Conservation (phyloP, 2,329 filamentous ascomycete genomes). For the Alternaria ventricosa region DNA sequence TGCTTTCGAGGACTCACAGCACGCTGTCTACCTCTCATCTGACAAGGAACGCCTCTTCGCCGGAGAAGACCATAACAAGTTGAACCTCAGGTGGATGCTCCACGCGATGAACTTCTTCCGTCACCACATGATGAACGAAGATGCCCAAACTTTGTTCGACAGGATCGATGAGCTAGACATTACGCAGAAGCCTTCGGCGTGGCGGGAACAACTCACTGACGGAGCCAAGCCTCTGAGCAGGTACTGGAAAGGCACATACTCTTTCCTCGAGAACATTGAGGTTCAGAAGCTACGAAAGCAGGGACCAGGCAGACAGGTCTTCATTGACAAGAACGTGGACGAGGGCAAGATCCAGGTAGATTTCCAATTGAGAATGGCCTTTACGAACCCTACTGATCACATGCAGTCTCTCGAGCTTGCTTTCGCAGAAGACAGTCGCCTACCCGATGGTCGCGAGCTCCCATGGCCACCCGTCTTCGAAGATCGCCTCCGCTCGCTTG, state of each 20-base stretch:
- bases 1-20: constrained; percentile 55
- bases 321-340: constrained; percentile 42
- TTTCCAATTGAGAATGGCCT: background rate
- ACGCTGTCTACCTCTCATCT: constrained; percentile 51
- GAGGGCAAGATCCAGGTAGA: constrained; percentile 38
- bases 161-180: constrained; percentile 46
- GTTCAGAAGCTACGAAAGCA: constrained; percentile 29
- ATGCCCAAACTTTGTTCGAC: constrained; percentile 47
- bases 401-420: constrained; percentile 43
- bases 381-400: constrained; percentile 16
- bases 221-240: constrained; percentile 47
- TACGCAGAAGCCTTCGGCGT: constrained; percentile 52
- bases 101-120: constrained; percentile 62
- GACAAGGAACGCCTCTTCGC: constrained; percentile 48
- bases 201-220: constrained; percentile 47
- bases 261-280: constrained; percentile 44
- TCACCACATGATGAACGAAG: constrained; percentile 53
- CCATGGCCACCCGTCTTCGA: constrained; percentile 53
- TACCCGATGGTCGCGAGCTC: constrained; percentile 17
- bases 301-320: constrained; percentile 21
- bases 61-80: constrained; percentile 24
- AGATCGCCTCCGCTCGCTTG: constrained; percentile 45
- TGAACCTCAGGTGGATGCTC: constrained; percentile 57
- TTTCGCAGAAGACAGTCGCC: constrained; percentile 23
- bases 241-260: constrained; percentile 61